Base-by-base conservation (phyloP, 2,329 filamentous ascomycete genomes). In the Graphiopsis chlorocephala region DNA sequence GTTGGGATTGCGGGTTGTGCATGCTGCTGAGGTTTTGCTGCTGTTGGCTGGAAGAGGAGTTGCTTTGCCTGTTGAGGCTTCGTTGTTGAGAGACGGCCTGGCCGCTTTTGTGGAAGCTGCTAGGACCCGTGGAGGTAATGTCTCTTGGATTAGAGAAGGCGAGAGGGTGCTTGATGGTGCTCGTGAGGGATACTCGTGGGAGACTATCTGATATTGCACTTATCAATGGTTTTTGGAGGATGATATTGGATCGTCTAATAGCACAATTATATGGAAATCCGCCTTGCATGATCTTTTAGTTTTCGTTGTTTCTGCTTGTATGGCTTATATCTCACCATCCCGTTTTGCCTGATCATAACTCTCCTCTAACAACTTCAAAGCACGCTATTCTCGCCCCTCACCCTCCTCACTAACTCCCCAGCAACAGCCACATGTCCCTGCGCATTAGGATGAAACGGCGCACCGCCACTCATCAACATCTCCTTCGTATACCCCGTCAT, bases 1-100 rank as follows among this genome's bases (percentile, higher is more conserved):
- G 2, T 77, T 90, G 48, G 85, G 84, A 0, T 70, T 83, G 67
- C 72, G 77, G 23, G 73, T 84, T 0, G 64, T 85, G 6, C 78
- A 77, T 63, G 76, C 74, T 10, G 73, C 76, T 10, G 78, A 80
- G n/a, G 73, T 78, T 11, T 71, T 82, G 38, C 61, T 79, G 63
- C 31, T 33, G 20, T 14, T 56, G 29, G 17, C 12, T 10, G 53
- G 20, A 10, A 11, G n/a, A 11, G 53, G 53, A 7, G 17, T 38
- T 20, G 31, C n/a, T 10, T 23, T 14, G 20, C 4, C 20, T 25
- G 11, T 35, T 23, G 11, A 15, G 20, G 12, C 29, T 38, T 1
- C 3, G 14, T 10, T 35, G 12, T 17, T 56, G 53, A 15, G 31
- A 15, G 17, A 35, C 3, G 31, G 31, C 10, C 17, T 35, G 29